phyloP scores from a whole-genome alignment of 73 alveolate species.

The Paramecium pentaurelia region DNA sequence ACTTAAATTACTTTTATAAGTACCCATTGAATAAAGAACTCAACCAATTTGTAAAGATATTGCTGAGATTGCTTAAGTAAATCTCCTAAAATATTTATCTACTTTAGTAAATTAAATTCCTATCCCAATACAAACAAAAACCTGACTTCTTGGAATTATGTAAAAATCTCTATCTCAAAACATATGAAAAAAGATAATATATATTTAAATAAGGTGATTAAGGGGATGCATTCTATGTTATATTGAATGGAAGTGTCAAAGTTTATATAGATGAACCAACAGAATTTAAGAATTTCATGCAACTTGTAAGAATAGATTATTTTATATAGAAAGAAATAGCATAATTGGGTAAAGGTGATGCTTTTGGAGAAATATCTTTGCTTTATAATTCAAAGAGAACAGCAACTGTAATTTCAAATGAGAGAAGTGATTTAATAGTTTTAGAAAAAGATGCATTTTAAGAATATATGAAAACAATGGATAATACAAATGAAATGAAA shows the following conservation, averaged over 20 bases:
- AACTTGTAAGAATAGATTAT: background rate
- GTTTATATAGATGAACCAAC: slow-evolving; percentile 63
- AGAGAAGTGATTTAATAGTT: slow-evolving; percentile 40
- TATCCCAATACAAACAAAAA: slow-evolving; percentile 27
- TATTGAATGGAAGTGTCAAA: slow-evolving; percentile 60
- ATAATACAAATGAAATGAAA: slow-evolving; percentile 17
- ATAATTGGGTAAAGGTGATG: slow-evolving; percentile 51
- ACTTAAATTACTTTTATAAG: background rate
- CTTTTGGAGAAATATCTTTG: slow-evolving; percentile 60
- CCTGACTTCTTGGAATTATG: slow-evolving; percentile 61
- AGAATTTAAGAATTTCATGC: slow-evolving; percentile 58
- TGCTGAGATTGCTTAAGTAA: background rate
- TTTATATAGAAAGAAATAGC: slow-evolving; percentile 54
- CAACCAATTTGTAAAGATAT: background rate
- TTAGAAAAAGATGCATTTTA: slow-evolving; percentile 59
- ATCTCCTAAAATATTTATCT: background rate
- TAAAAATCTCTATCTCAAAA: slow-evolving; percentile 51
- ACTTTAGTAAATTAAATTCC: slow-evolving; percentile 49
- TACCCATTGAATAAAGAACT: background rate
- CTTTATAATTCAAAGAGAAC: slow-evolving; percentile 57
- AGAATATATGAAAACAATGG: slow-evolving; percentile 34
- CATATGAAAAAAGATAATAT: slow-evolving; percentile 41
- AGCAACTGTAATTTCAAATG: slow-evolving; percentile 56
- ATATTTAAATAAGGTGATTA: slow-evolving; percentile 55
- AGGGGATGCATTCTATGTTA: slow-evolving; percentile 64